Evolutionary conservation across 805 yeast species (phyloP).

Genomic region (Yamadazyma ubonensis): DNA sequence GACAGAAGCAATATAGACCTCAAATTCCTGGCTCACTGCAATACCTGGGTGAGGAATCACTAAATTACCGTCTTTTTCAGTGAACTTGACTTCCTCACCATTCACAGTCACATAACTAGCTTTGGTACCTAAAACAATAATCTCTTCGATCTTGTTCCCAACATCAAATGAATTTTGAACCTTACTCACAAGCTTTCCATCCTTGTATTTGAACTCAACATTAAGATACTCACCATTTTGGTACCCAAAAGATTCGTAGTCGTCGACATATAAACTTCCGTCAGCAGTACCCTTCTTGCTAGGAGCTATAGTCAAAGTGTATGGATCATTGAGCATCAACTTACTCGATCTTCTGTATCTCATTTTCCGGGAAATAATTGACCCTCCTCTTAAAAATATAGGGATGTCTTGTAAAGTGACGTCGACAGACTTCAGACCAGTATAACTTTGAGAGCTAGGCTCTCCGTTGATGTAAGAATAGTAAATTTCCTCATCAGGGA

Average conservation of each 20-base stretch:
- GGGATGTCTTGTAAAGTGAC: slow-evolving; percentile 64
- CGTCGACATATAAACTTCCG: slow-evolving; percentile 74
- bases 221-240: slow-evolving; percentile 46
- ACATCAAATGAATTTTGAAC: slow-evolving; percentile 17
- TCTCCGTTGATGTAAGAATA: slow-evolving; percentile 51
- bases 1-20: slow-evolving; percentile 22
- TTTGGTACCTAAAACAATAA: slow-evolving; percentile 44
- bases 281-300: slow-evolving; percentile 48
- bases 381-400: slow-evolving; percentile 74
- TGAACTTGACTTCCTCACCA: slow-evolving; percentile 23
- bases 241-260: slow-evolving; percentile 71
- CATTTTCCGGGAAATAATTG: slow-evolving; percentile 63
- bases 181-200: slow-evolving; percentile 9
- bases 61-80: slow-evolving; percentile 14
- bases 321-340: slow-evolving; percentile 78
- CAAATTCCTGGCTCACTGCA: slow-evolving; percentile 49
- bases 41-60: slow-evolving; percentile 52
- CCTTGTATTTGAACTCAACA: slow-evolving; percentile 32
- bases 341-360: slow-evolving; percentile 78
- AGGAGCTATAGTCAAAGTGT: slow-evolving; percentile 66
- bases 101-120: slow-evolving; percentile 29
- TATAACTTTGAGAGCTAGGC: slow-evolving; percentile 9
- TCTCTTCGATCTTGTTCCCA: slow-evolving; percentile 51
- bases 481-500: slow-evolving; percentile 58
- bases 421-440: slow-evolving; percentile 29